Evolutionary conservation across 2,329 filamentous ascomycete species (phyloP), one percentile per base, ranked within the genome.

Genomic region (Pseudogymnoascus sp.): DNA sequence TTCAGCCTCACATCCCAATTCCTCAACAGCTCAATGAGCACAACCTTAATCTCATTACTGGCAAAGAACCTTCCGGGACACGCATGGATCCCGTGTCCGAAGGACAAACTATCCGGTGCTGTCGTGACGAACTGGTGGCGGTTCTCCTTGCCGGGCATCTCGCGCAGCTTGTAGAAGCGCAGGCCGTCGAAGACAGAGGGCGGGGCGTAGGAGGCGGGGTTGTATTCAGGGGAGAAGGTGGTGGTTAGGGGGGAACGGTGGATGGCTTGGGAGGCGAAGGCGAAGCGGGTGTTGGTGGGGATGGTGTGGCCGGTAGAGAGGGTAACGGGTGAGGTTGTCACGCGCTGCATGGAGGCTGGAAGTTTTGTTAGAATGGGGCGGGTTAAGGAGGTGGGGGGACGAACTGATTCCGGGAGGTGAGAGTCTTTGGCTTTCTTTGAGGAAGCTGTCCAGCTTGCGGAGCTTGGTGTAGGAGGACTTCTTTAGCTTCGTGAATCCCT

Each of bases 41-140:
- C 38, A 19, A 76, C 67, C 71, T 78, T 77, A 29, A 78, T 72
- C 68, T 77, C 73, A 60, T 74, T 74, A 33, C 71, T 72, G 1
- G 75, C 75, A 60, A 78, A 72, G 68, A 78, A 79, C 0, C 77
- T 68, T 0, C 77, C 77, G 0, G 77, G 78, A 38, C 77, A 79
- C 4, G 77, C 76, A 62, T 78, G 76, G 40, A 72, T 71, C 5
- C 77, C 77, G 65, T 79, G 72, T 5, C 78, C 78, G 64, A 78
- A 80, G 13, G 65, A 64, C 33, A 75, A 66, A n/a, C 69, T 72
- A 1, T 74, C 70, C 21, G 68, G 64, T 6, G 64, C 71, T 1
- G 75, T 76, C 11, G 74, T 74, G 4, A 74, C 73, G 53, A 75
- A 74, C 65, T 77, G 75, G 69, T 73, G 72, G 29, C 68, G 69